Evolutionary conservation across 2,329 filamentous ascomycete genomes (phyloP), one percentile per base, ranked within the genome.

Genomic region (Zymoseptoria pseudotritici): DNA sequence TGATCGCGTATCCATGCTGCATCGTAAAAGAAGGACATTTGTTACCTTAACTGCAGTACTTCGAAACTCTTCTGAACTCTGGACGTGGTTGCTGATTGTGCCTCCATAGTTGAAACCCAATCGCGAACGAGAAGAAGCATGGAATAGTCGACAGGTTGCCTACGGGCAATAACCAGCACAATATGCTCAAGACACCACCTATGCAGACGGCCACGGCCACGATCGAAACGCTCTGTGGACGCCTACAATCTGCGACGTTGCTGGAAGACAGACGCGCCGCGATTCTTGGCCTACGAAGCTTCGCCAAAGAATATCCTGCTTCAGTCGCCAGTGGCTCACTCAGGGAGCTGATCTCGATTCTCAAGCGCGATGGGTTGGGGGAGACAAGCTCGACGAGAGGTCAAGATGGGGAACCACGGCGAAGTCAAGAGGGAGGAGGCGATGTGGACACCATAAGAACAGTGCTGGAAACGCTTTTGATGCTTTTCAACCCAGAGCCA

Each of bases 371-470:
- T 82, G 72, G 72, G 9, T 63, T 74, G 3, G 72, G 72, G 8
- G 66, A 73, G 46, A 61, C 63, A n/a, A 36, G 50, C 24, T 58
- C 60, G 21, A 54, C 55, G 42, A 64, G 65, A 50, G 62, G 65
- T 53, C 61, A 64, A 57, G 65, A 70, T 59, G 68, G 54, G 53
- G 62, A 59, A 86, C 85, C 61, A 90, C 96, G 72, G 53, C 57
- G 63, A 56, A 61, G 57, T 17, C 67, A 67, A 53, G 69, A 71
- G 36, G 71, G 70, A 11, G 71, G 70, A 11, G 71, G 71, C n/a
- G 94, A 99, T 81, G 88, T 96, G 60, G 94, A 99, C 74, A 99
- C 95, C 4, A 88, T 96, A 72, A 96, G 97, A 77, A 86, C 96
- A 59, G 89, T 96, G 62, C 81, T 99, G 65, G 94, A 99, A 82